Conservation (phyloP, 352 stramenopile genomes). For the Phytophthora pistaciae region DNA sequence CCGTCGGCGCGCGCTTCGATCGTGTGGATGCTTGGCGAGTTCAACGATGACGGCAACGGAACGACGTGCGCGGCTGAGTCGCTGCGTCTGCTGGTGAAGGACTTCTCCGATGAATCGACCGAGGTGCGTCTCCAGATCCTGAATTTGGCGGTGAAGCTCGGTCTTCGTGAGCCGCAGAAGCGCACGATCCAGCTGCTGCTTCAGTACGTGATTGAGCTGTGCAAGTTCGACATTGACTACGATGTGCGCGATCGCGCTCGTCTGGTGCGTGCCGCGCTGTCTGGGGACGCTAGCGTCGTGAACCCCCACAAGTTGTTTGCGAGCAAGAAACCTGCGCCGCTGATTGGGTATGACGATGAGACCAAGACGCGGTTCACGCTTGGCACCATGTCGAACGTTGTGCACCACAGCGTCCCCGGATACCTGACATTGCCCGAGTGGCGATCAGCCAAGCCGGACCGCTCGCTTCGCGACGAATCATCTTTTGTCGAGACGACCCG, state of each 20-base stretch:
- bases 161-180: slow-evolving; percentile 73
- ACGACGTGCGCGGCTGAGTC: slow-evolving; percentile 84
- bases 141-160: slow-evolving; percentile 94
- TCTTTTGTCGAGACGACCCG: slow-evolving; percentile 53
- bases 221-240: slow-evolving; percentile 93
- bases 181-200: slow-evolving; percentile 83
- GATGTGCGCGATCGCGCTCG: slow-evolving; percentile 93
- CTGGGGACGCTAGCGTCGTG: slow-evolving; percentile 62
- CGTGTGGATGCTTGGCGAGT: slow-evolving; percentile 94
- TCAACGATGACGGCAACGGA: slow-evolving; percentile 73
- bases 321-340: slow-evolving; percentile 80
- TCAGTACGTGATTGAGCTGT: slow-evolving; percentile 94
- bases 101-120: slow-evolving; percentile 89
- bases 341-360: slow-evolving; percentile 82
- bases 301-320: slow-evolving; percentile 83
- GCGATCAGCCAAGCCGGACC: slow-evolving; percentile 73
- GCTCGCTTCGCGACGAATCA: slow-evolving; percentile 79
- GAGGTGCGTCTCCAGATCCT: slow-evolving; percentile 92
- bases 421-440: slow-evolving; percentile 85
- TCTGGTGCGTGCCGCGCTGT: slow-evolving; percentile 80
- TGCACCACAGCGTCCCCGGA: slow-evolving; percentile 86
- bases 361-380: slow-evolving; percentile 83
- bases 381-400: slow-evolving; percentile 88
- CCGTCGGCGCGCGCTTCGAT: slow-evolving; percentile 88
- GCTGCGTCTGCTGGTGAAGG: slow-evolving; percentile 87